Evolutionary conservation across 2,329 filamentous ascomycete species (phyloP).

Genomic region (Cladosporium sphaerospermum): DNA sequence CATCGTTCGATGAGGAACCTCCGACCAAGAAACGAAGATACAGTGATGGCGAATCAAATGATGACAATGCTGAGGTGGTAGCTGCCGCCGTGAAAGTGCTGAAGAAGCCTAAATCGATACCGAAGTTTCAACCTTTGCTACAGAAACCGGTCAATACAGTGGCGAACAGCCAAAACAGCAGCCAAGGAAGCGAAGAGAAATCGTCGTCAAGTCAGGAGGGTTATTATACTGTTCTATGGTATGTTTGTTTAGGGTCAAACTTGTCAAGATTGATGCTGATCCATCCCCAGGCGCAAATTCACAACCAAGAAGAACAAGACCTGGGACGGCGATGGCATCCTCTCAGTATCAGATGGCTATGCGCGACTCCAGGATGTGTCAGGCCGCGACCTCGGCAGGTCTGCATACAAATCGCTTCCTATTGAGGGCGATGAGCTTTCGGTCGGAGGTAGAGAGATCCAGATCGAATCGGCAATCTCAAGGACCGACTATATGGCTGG

Average conservation of each 20-base stretch:
- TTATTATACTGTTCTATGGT: slow-evolving; percentile 42
- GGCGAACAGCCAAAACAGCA: slow-evolving; percentile 12
- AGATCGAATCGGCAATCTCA: slow-evolving; percentile 57
- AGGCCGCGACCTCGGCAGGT: slow-evolving; percentile 57
- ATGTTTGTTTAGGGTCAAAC: not conserved
- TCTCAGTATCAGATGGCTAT: slow-evolving; percentile 52
- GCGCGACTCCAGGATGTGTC: slow-evolving; percentile 57
- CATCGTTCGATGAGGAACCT: slow-evolving; percentile 23
- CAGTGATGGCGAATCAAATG: slow-evolving; percentile 19
- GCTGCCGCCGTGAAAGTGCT: slow-evolving; percentile 26
- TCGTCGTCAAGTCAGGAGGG: slow-evolving; percentile 24
- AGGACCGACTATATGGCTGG: slow-evolving; percentile 45
- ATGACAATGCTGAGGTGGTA: slow-evolving; percentile 23
- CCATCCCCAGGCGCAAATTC: slow-evolving; percentile 54
- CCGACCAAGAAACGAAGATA: slow-evolving; percentile 39
- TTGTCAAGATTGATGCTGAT: not conserved
- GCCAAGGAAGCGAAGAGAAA: not conserved
- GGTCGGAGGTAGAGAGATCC: slow-evolving; percentile 61
- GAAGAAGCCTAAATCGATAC: slow-evolving; percentile 22
- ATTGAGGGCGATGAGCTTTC: slow-evolving; percentile 56
- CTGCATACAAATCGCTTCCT: slow-evolving; percentile 50
- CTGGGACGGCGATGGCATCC: slow-evolving; percentile 67
- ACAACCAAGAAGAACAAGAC: slow-evolving; percentile 70
- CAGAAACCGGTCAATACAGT: slow-evolving; percentile 28
- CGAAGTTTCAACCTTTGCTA: slow-evolving; percentile 18